Conservation (phyloP, 176 grass and related monocot genomes). For the Phyllostachys edulis region DNA sequence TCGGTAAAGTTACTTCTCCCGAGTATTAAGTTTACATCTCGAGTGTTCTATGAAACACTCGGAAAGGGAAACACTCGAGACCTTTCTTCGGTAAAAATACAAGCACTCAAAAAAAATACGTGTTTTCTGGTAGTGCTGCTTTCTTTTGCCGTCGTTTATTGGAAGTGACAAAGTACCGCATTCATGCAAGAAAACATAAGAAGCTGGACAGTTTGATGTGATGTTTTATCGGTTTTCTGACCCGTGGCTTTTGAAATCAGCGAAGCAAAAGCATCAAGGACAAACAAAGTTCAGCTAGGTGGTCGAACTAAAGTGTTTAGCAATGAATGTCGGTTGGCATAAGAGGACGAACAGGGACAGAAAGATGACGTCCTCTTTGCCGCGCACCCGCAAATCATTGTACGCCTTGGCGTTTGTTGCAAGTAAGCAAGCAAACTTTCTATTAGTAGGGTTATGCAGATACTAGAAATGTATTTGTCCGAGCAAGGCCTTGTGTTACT, state of each 20-base stretch:
- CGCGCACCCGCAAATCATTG: neutral
- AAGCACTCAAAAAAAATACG: too few relatives aligned
- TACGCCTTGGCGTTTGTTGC: slow-evolving; percentile 3
- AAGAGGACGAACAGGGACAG: neutral
- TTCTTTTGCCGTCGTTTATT: neutral
- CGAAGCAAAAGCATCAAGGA: neutral
- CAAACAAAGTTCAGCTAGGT: neutral
- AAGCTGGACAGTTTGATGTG: neutral
- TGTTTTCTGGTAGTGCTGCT: too few relatives aligned
- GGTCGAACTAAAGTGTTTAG: neutral
- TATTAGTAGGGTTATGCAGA: too few relatives aligned
- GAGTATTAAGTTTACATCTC: too few relatives aligned
- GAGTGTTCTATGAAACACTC: too few relatives aligned
- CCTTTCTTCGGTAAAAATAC: too few relatives aligned
- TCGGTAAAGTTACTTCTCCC: too few relatives aligned
- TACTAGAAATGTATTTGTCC: too few relatives aligned
- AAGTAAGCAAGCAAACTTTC: neutral
- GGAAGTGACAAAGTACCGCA: neutral
- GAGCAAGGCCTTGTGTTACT: too few relatives aligned
- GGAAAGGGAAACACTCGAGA: too few relatives aligned
- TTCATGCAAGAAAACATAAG: too few relatives aligned
- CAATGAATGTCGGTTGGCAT: neutral
- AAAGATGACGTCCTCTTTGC: neutral
- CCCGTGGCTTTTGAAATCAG: neutral
- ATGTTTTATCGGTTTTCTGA: neutral